Conservation (phyloP, 441 rosid species). For the Populus hybrid region DNA sequence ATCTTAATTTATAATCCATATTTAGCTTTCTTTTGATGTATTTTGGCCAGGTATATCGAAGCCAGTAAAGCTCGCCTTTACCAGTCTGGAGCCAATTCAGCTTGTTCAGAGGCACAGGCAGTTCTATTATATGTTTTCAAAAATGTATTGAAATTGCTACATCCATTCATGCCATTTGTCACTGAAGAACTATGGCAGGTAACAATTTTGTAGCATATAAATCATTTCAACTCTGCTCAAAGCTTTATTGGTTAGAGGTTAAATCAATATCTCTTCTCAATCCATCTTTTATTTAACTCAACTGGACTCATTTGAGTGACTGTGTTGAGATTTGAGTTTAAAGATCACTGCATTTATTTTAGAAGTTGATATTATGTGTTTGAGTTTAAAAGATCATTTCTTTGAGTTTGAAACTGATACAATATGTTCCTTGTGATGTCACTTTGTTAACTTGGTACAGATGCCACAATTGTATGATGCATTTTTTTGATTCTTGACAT, state of each 20-base stretch:
- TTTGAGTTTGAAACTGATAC: neutral
- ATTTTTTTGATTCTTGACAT: constrained; percentile 6
- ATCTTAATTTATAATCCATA: neutral
- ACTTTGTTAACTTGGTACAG: neutral
- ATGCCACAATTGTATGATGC: neutral
- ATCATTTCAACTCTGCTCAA: neutral
- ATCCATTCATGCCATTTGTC: constrained; percentile 98
- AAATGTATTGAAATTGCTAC: constrained; percentile 79
- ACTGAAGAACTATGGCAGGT: constrained; percentile 99
- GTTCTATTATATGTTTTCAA: constrained; percentile 83
- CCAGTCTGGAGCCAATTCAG: constrained; percentile 51
- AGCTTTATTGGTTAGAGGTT: neutral
- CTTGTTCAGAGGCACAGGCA: constrained; percentile 65
- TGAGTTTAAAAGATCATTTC: neutral
- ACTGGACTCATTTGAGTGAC: neutral
- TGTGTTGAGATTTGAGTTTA: neutral
- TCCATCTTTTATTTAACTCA: neutral
- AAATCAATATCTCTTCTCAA: neutral
- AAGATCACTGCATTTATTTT: neutral
- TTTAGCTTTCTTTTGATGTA: neutral
- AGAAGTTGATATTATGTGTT: neutral
- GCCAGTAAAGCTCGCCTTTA: no score
- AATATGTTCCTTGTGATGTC: neutral
- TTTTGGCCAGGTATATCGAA: constrained; percentile 79
- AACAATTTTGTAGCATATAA: constrained; percentile 5